A percentile compares a stretch with the other conserved stretches of the same genome.
Evolutionary conservation across 1,284 basidiomycete species (phyloP).

Genomic region (Ganoderma boninense): DNA sequence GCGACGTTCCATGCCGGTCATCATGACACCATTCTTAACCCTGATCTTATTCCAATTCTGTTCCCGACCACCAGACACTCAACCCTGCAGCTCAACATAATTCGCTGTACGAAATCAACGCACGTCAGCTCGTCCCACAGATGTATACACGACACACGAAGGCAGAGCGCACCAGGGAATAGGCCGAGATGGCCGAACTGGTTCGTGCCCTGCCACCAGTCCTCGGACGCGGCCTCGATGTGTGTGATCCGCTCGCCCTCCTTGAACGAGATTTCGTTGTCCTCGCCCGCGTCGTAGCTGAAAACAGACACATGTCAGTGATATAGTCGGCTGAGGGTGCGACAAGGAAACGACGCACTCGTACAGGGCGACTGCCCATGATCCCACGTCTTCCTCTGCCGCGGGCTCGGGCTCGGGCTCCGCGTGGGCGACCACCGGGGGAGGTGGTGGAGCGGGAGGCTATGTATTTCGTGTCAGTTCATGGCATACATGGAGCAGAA

Average conservation of each 20-base stretch:
- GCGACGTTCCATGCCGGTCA: not conserved
- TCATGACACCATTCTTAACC: not conserved
- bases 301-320: not conserved
- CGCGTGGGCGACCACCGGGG: constrained; percentile 46
- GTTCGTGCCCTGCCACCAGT: constrained; percentile 90
- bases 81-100: constrained; percentile 64
- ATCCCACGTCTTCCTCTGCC: constrained; percentile 56
- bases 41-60: not conserved
- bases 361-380: constrained; percentile 78
- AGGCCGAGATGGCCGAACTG: constrained; percentile 71
- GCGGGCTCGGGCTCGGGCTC: constrained; percentile 38
- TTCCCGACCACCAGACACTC: not conserved
- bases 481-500: not conserved
- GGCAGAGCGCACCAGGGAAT: constrained; percentile 77
- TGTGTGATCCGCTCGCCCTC: constrained; percentile 83
- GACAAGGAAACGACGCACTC: constrained; percentile 59
- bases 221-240: constrained; percentile 79
- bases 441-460: constrained; percentile 48
- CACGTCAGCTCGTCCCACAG: not conserved
- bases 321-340: constrained; percentile 4
- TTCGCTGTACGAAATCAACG: constrained; percentile 50
- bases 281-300: constrained; percentile 88
- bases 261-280: constrained; percentile 87
- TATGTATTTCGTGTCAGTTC: not conserved
- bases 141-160: not conserved